Conservation (phyloP, 164 flowering plant genomes). For the Chloranthus sessilifolius region DNA sequence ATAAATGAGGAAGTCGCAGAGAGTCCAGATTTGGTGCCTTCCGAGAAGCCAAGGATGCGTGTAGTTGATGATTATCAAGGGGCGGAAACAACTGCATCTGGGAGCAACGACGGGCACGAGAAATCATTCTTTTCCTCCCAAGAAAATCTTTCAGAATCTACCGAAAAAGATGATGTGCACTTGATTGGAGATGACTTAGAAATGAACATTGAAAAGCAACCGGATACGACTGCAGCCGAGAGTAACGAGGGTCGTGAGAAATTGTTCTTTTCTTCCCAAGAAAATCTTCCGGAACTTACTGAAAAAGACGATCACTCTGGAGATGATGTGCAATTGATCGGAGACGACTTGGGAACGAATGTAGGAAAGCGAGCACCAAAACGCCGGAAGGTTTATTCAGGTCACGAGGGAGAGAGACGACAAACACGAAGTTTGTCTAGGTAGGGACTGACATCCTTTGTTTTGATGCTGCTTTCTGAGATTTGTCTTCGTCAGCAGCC, state of each 20-base stretch:
- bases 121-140: constrained; percentile 14
- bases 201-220: constrained; percentile 17
- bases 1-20: too few relatives aligned
- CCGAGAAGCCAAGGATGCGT: too few relatives aligned
- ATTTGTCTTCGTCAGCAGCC: too few relatives aligned
- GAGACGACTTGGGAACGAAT: constrained; percentile 11
- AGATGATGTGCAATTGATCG: constrained; percentile 14
- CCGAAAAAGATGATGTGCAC: constrained; percentile 4
- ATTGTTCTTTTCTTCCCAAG: constrained; percentile 14
- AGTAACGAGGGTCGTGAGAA: constrained; percentile 20
- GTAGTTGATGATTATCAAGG: constrained; percentile 24
- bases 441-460: background rate
- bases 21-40: too few relatives aligned
- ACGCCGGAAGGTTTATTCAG: constrained; percentile 24
- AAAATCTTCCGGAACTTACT: constrained; percentile 8
- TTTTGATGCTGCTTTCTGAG: too few relatives aligned
- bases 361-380: constrained; percentile 28
- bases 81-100: background rate
- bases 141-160: constrained; percentile 13
- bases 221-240: background rate
- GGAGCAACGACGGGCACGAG: constrained; percentile 21
- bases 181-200: constrained; percentile 10
- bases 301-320: constrained; percentile 1
- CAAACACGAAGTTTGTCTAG: constrained; percentile 11
- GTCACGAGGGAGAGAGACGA: constrained; percentile 16